Base-by-base conservation (phyloP, 305 asterid species). In the Withania somnifera region DNA sequence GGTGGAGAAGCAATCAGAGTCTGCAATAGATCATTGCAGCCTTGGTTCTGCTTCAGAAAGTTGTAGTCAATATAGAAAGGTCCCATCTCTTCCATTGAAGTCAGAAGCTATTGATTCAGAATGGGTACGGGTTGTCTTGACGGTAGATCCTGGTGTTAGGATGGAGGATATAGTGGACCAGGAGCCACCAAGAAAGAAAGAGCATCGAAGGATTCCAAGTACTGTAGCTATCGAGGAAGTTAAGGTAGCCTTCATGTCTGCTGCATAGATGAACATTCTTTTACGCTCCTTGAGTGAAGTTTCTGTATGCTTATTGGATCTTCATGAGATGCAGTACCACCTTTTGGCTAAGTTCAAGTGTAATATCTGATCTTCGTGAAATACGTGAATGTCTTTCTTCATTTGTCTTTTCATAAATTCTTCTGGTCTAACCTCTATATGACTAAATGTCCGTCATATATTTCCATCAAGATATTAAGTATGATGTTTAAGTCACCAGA, bases 201-300 rank as follows among this genome's bases (percentile, higher is more conserved):
- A 97, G 88, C 99, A 97, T 83, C 98, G 99, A 15, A 98, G 99
- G 71, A 98, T 97, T 86, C 98, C 99, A 56, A 97, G 99, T 87
- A 97, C 99, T 19, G 93, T 97, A 82, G 99, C 99, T 87, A 92
- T 96, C n/a, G 99, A 91, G 90, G 98, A 96, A 92, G 99, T 94
- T 83, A 94, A 97, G 99, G 99, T 97, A 86, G 75, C 82, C 77
- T 67, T 82, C 68, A 56, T 45, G 63, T 82, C 83, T 80, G 63
- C 47, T 28, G 68, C 85, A 58, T 45, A 24, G 2, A 3, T 79
- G 64, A 22, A 34, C 1, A 30, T 54, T 80, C 64, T 17, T 80
- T 50, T 30, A 76, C 45, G 28, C 47, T 28, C 61, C 45, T 75
- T 28, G 24, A 53, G 30, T 75, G 80, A 50, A 75, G n/a, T 75